Evolutionary conservation across 129 eudicot genomes (phyloP).

Genomic region (Flaveria ramosissima): DNA sequence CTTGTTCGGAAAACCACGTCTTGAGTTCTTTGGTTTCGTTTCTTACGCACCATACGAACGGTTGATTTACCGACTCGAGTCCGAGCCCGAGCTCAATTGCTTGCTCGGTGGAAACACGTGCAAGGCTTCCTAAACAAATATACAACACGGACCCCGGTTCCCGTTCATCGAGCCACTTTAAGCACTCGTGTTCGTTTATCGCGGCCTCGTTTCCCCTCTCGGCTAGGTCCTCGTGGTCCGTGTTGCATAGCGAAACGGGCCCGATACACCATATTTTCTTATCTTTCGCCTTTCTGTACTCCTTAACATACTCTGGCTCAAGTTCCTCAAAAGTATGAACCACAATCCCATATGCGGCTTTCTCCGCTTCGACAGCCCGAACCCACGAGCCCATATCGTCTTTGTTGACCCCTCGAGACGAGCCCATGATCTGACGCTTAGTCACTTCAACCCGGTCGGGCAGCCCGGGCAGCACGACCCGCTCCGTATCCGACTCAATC

Average conservation of each 20-base stretch:
- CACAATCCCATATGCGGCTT: conserved; percentile 41
- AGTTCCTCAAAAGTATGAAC: conserved; percentile 54
- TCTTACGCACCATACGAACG: conserved; percentile 52
- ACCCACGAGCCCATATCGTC: neutral
- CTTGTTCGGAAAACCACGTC: conserved; percentile 44
- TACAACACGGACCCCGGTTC: conserved; percentile 51
- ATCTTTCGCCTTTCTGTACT: conserved; percentile 23
- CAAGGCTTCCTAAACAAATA: conserved; percentile 54
- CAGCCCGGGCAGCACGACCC: conserved; percentile 39
- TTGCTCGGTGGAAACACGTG: conserved; percentile 37
- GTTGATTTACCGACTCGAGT: conserved; percentile 45
- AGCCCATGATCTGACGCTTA: conserved; percentile 23
- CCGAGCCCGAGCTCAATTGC: conserved; percentile 54
- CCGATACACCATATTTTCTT: conserved; percentile 50
- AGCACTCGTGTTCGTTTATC: conserved; percentile 33
- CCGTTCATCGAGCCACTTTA: conserved; percentile 47
- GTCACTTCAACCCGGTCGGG: conserved; percentile 51
- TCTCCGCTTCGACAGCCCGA: conserved; percentile 23
- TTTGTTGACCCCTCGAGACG: neutral
- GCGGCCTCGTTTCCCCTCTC: conserved; percentile 54
- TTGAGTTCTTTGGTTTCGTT: conserved; percentile 32
- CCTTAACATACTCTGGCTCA: conserved; percentile 50
- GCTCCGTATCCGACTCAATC: conserved; percentile 28
- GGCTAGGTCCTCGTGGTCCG: conserved; percentile 33
- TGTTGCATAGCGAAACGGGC: conserved; percentile 60